These are phyloP conservation scores for Urostyla sp. DNA, from an alignment of 73 alveolate genomes.

Conservation along the genomic window DNA sequence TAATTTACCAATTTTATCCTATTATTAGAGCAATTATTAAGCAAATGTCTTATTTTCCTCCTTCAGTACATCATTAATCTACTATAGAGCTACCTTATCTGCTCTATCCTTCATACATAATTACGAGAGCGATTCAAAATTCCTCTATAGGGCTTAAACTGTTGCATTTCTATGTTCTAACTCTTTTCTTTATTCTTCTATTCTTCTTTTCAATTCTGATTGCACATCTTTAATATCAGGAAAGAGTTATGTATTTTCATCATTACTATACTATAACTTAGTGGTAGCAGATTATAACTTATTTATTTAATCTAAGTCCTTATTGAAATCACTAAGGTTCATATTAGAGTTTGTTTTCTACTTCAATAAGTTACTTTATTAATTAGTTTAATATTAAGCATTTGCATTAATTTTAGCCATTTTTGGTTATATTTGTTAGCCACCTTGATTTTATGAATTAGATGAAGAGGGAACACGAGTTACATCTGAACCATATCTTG, in stretches of 20 bases:
- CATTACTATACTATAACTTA: neutral
- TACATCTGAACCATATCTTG: conserved; percentile 12
- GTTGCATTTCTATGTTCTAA: conserved; percentile 52
- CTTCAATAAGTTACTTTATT: neutral
- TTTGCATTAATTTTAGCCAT: conserved; percentile 11
- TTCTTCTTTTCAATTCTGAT: conserved; percentile 21
- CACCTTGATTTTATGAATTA: conserved; percentile 12
- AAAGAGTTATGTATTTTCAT: conserved; percentile 14
- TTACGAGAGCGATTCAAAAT: conserved; percentile 46
- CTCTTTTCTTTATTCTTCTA: conserved; percentile 57
- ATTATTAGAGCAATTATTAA: neutral
- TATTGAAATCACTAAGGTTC: neutral
- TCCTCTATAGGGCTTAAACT: conserved; percentile 45
- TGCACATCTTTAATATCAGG: conserved; percentile 47
- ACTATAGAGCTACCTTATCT: conserved; percentile 24
- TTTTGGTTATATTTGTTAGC: neutral
- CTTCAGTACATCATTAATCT: conserved; percentile 14
- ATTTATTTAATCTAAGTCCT: conserved; percentile 12
- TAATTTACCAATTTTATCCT: neutral
- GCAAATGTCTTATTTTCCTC: conserved; percentile 32
- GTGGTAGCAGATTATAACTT: neutral
- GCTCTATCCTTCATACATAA: conserved; percentile 46
- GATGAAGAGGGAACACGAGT: conserved; percentile 35
- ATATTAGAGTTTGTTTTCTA: neutral
- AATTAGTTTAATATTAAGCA: neutral